phyloP scores from a whole-genome alignment of 1,284 basidiomycete species.

The Austropuccinia psidii region DNA sequence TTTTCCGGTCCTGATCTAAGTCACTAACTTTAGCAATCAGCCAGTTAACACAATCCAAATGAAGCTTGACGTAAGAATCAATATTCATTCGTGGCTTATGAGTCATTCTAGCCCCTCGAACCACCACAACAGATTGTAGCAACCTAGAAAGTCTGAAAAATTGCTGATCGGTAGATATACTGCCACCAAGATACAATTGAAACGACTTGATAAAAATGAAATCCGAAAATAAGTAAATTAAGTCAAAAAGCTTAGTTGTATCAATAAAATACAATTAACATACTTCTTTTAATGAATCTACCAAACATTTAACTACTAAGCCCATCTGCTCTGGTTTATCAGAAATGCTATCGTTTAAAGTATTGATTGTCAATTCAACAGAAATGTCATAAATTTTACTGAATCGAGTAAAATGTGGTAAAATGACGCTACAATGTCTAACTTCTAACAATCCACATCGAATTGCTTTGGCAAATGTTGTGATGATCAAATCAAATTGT shows the following conservation, averaged over 20 bases:
- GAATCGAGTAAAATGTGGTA: conserved; percentile 24
- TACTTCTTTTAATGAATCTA: conserved; percentile 16
- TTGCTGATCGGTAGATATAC: conserved; percentile 16
- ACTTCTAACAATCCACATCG: conserved; percentile 30
- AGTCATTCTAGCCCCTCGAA: conserved; percentile 44
- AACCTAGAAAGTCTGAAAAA: conserved; percentile 43
- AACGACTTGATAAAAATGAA: conserved; percentile 20
- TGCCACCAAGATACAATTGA: conserved; percentile 10
- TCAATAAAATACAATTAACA: neutral
- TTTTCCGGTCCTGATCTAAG: conserved; percentile 40
- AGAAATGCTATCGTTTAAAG: conserved; percentile 7
- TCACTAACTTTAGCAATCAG: conserved; percentile 41
- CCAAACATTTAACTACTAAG: conserved; percentile 3
- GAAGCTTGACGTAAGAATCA: conserved; percentile 41
- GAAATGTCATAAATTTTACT: conserved; percentile 25
- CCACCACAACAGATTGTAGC: conserved; percentile 42
- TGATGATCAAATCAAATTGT: conserved; percentile 32
- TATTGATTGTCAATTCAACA: conserved; percentile 4
- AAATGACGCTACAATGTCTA: conserved; percentile 8
- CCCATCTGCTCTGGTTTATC: neutral
- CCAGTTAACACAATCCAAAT: conserved; percentile 43
- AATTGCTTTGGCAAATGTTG: conserved; percentile 31
- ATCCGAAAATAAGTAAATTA: neutral
- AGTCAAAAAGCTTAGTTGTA: neutral
- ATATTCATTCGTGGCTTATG: conserved; percentile 42